Base-by-base conservation (phyloP, 73 alveolate genomes). In the Diophrys sp. region DNA sequence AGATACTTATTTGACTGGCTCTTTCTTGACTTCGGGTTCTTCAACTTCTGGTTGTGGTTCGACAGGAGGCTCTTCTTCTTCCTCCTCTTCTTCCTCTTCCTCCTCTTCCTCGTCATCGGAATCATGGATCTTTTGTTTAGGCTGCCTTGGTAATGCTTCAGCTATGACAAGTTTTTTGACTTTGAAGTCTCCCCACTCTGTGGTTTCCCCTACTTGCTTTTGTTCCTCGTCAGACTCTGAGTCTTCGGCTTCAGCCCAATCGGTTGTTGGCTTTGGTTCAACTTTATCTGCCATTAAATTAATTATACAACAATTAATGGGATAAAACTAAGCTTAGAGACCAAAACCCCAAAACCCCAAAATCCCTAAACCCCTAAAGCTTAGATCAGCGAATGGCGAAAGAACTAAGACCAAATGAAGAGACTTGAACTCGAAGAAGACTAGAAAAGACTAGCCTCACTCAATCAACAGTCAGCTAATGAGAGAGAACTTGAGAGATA, bases 161-260 rank as follows among this genome's bases (percentile, higher is more conserved):
- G 14, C 27, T 28, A 73, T 73, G 33, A 44, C 24, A 30, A 73
- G 72, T 28, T 23, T 54, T 18, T 33, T 73, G 29, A 73, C 81
- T 54, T 54, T 73, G 72, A 31, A 73, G 55, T 73, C 81, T 27
- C 81, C 81, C 31, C 29, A 73, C 72, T 73, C 81, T 28, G 34
- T 73, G 18, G 62, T 44, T 11, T 44, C 62, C 5, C 18, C n/a
- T 5, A 11, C 18, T 44, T 5, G n/a, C 62, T 44, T 44, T 44
- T 44, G 18, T 18, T 44, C 62, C 18, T 44, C 62, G n/a, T 44
- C 62, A 18, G 62, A 44, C 5, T 44, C 62, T 5, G n/a, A 11
- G 18, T 44, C 62, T 11, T 44, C 62, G 18, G 62, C 62, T 11
- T 44, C 62, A 44, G 62, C 62, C 62, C 62, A 44, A 44, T 44